phyloP scores from a whole-genome alignment of 2,329 filamentous ascomycete genomes.

The Chaetomium globosum region DNA sequence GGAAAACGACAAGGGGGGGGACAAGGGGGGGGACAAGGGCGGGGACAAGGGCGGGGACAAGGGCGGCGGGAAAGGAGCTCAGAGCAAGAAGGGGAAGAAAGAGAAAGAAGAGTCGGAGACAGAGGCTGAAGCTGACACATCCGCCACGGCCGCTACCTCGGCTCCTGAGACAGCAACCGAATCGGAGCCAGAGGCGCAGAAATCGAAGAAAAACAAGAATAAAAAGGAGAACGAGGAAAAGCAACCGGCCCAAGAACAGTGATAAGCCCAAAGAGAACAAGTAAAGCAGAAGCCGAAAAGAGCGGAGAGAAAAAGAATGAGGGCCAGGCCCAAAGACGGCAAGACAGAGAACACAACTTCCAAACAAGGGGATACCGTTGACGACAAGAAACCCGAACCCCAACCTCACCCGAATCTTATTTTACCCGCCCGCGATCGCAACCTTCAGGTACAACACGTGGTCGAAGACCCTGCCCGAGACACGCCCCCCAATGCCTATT shows the following conservation, averaged over 20 bases:
- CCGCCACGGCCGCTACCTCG: constrained; percentile 8
- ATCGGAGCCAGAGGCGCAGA: constrained; percentile 17
- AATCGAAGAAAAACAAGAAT: not conserved
- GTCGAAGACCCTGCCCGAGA: constrained; percentile 54
- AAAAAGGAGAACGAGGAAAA: constrained; percentile 12
- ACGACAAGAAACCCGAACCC: constrained; percentile 33
- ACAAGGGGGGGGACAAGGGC: constrained; percentile 21
- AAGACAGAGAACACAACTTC: constrained; percentile 1
- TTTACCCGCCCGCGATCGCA: constrained; percentile 51
- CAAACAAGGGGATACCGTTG: constrained; percentile 34
- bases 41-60: constrained; percentile 19
- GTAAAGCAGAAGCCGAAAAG: constrained; percentile 28
- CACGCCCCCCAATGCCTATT: constrained; percentile 62
- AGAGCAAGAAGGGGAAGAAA: constrained; percentile 12
- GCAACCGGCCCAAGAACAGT: not conserved
- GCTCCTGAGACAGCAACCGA: constrained; percentile 14
- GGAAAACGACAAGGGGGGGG: constrained; percentile 15
- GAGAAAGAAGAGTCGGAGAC: constrained; percentile 8
- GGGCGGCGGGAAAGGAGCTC: constrained; percentile 18
- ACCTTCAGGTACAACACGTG: constrained; percentile 59
- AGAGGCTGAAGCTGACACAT: constrained; percentile 18
- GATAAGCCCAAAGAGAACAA: not conserved
- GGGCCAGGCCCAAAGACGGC: constrained; percentile 2
- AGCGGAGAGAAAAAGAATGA: constrained; percentile 23
- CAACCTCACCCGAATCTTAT: constrained; percentile 48